phyloP scores from a whole-genome alignment of 768 basidiomycete genomes.

The Kwoniella pini region DNA sequence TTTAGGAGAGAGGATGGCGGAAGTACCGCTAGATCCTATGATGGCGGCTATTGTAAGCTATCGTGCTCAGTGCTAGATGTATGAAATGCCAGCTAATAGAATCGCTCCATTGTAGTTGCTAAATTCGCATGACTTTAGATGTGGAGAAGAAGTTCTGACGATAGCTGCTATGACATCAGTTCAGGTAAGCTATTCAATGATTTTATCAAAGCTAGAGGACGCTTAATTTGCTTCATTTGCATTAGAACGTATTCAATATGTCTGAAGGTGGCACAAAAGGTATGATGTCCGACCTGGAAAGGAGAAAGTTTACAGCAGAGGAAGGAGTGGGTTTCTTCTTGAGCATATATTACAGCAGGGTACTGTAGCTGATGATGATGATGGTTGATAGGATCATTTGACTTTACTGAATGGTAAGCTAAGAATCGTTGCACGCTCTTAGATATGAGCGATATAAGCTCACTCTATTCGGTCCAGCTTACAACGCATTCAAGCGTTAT shows the following conservation, averaged over 20 bases:
- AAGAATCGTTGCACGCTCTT: neutral
- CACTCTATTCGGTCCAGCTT: slow-evolving; percentile 61
- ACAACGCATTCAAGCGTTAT: slow-evolving; percentile 85
- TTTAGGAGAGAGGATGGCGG: slow-evolving; percentile 82
- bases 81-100: neutral
- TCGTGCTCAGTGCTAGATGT: too few relatives aligned
- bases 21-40: slow-evolving; percentile 88
- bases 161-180: slow-evolving; percentile 95
- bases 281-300: slow-evolving; percentile 77
- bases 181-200: slow-evolving; percentile 61
- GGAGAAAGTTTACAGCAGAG: slow-evolving; percentile 94
- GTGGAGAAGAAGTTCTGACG: slow-evolving; percentile 92
- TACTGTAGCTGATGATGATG: slow-evolving; percentile 6
- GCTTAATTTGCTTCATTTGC: neutral
- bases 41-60: slow-evolving; percentile 85
- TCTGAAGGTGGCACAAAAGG: slow-evolving; percentile 83
- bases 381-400: slow-evolving; percentile 73
- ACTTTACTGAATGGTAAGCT: slow-evolving; percentile 82
- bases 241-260: slow-evolving; percentile 83
- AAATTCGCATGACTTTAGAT: slow-evolving; percentile 76
- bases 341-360: neutral
- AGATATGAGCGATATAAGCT: too few relatives aligned
- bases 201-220: neutral
- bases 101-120: slow-evolving; percentile 66
- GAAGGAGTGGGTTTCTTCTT: slow-evolving; percentile 71